Base-by-base conservation (phyloP, 2,329 filamentous ascomycete genomes). In the Pestalotiopsis sp. region DNA sequence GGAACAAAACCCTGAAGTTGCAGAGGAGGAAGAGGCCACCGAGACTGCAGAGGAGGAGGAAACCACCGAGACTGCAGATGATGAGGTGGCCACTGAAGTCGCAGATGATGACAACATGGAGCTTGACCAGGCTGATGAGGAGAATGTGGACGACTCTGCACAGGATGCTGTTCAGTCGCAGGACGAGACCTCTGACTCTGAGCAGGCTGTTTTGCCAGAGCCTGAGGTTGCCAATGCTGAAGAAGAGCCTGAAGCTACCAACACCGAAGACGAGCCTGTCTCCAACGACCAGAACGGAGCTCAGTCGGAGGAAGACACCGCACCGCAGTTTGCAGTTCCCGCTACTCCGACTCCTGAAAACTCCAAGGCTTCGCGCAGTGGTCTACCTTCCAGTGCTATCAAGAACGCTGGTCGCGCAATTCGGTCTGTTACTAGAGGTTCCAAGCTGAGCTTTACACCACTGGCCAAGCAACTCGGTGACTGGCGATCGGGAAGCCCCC, bases 401-500 rank as follows among this genome's bases (percentile, higher is more conserved):
- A 77, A 77, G 70, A 75, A 74, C 56, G 76, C 74, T n/a, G 73
- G 57, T 27, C 74, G 72, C 69, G 76, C 70, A 66, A 77, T 73
- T 71, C 72, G 70, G 73, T 79, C 78, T 68, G 80, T 71, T 61
- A 75, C 70, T 27, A 73, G 74, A 49, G 70, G 72, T 14, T 70
- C 76, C 38, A 80, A 81, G 20, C 76, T 88, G 65, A 89, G 89
- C 2, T 91, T 92, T 70, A 92, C 90, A 1, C 89, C 90, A 27
- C 80, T 93, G 49, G 88, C 88, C 4, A 82, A 86, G 49, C 86
- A 91, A 73, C 80, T 93, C 4, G 85, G 82, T 69, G 83, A 85
- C 27, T 93, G 92, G 91, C 85, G 86, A 71, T 84, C 90, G 1
- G 83, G 83, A 27, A 92, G 88, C 71, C 89, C 89, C 2, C 75